phyloP scores from a whole-genome alignment of 2,329 filamentous ascomycete genomes.

The Metarhizium humberi region DNA sequence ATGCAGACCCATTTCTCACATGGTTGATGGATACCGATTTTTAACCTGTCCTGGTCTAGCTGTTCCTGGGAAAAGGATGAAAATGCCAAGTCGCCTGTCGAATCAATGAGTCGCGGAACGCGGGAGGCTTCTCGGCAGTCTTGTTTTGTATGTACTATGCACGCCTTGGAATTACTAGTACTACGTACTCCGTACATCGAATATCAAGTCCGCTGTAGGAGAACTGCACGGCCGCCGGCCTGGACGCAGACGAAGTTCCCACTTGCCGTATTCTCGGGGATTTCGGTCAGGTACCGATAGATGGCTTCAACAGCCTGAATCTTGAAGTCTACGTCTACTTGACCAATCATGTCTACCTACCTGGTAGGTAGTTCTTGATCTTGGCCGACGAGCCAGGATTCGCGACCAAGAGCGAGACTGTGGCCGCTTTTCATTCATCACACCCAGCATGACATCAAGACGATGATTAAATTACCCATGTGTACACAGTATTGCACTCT shows the following conservation, averaged over 20 bases:
- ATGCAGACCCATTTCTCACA: not conserved
- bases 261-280: not conserved
- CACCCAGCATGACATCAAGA: not conserved
- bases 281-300: not conserved
- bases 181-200: too few species aligned
- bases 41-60: not conserved
- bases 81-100: not conserved
- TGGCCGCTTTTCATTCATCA: too few species aligned
- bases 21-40: not conserved
- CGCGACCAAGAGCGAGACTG: too few species aligned
- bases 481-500: not conserved
- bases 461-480: not conserved
- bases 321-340: not conserved
- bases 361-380: not conserved
- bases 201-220: too few species aligned
- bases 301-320: not conserved
- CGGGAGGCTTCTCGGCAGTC: too few species aligned
- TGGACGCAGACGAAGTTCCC: not conserved
- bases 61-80: not conserved
- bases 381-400: too few species aligned
- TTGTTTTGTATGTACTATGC: too few species aligned
- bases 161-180: too few species aligned
- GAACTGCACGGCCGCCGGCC: too few species aligned
- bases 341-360: not conserved
- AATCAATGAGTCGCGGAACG: too few species aligned